Evolutionary conservation across 345 rosid species (phyloP), one percentile per base, ranked within the genome.

Genomic region (Eucalyptus brandiana): DNA sequence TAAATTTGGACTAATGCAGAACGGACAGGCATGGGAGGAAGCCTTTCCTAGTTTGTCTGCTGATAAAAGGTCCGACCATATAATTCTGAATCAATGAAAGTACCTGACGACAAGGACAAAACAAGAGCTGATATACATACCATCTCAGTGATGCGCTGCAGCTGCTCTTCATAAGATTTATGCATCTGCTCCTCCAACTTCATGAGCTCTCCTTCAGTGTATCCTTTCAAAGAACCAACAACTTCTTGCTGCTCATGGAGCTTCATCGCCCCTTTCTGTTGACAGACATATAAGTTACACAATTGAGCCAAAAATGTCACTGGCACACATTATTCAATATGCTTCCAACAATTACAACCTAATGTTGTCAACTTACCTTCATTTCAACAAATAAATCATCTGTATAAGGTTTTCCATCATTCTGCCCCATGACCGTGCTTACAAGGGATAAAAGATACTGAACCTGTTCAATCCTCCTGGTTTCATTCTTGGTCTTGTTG

Each of bases 391-490:
- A 96, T 89, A 95, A 88, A 88, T 97, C 98, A 90, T 97, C 96
- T 44, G 96, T 94, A 88, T 93, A 98, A 1, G 99, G 99, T 72
- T 89, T 94, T 69, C 98, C 99, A 89, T 92, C 94, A 91, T 97
- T 98, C 86, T 91, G 92, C 19, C 48, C 88, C 48, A 93, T 91
- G 87, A 97, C 93, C 32, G 40, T 80, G 72, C 94, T 92, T 86
- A 97, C 97, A 89, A 94, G 95, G 30, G 95, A 92, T 5, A 97
- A 95, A 89, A 97, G 98, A 90, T 93, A 89, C 72, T 92, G 89
- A 87, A 96, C 95, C 90, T 97, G 99, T 67, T 90, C 90, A 88
- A 81, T 91, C 91, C 91, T 94, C 94, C 94, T 95, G 5, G 47
- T 21, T 89, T 92, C 94, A 89, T 97, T 93, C 80, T 88, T 91